Evolutionary conservation across 306 rosid genomes (phyloP), one percentile per base, ranked within the genome.

Genomic region (Hippophae tibetana): DNA sequence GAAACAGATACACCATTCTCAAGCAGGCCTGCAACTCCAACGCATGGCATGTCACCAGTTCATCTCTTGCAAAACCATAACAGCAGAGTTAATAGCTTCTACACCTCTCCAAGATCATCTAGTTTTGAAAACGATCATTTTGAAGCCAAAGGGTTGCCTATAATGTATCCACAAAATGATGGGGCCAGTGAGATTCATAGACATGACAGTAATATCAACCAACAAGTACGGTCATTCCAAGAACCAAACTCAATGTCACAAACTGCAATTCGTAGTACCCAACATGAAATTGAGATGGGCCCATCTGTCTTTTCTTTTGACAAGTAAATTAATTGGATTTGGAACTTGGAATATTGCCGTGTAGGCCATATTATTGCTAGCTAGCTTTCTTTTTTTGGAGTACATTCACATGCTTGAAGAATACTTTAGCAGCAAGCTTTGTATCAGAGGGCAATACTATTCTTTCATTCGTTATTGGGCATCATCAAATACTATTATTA

Each of bases 41-140:
- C 78, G 7, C 75, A 47, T 2, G 86, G 84, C 46, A 76, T 71
- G 87, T 88, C 96, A 5, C 94, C 94, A 0, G 63, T 80, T 38
- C 87, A 84, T 61, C 83, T 88, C n/a, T 74, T 88, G 66, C 74
- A 78, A 43, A 50, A 65, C 23, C 56, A 78, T 23, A 47, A 74
- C 44, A 68, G 77, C 50, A 52, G 41, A 13, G 14, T 61, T 0
- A 59, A 84, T 9, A 66, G 68, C 55, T 47, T 57, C 6, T 44
- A 58, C 6, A 13, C 56, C n/a, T 74, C 93, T 61, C 85, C 84
- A 10, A 53, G 74, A 40, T 50, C 40, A 50, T 71, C 69, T 5
- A 59, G 74, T 2, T 43, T 67, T 5, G 85, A 83, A 42, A 67
- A 26, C 3, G 38, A 44, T 26, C 75, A 67, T 2, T 73, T 47